Conservation (phyloP, 306 rosid genomes). For the Dryas drummondii region DNA sequence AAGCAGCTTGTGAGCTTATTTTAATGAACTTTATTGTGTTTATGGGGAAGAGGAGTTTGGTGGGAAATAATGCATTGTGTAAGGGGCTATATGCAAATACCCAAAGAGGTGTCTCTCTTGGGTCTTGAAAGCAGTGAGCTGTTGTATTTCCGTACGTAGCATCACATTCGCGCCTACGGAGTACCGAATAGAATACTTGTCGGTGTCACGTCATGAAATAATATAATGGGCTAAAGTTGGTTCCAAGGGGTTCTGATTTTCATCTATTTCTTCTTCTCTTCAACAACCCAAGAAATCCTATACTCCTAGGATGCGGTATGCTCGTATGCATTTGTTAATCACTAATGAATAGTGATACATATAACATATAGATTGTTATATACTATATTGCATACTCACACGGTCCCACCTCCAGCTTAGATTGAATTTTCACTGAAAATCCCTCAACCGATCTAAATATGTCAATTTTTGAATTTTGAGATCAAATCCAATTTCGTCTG, state of each 20-base stretch:
- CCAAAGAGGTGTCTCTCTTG: neutral
- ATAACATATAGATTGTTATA: no score
- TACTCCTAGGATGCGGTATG: neutral
- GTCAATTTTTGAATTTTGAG: no score
- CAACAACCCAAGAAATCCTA: no score
- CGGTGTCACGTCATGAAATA: neutral
- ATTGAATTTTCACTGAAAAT: no score
- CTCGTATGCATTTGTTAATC: no score
- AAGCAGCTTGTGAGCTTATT: slow-evolving; percentile 20
- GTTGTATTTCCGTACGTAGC: neutral
- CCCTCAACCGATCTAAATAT: no score
- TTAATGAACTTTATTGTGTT: slow-evolving; percentile 6
- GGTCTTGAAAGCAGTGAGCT: neutral
- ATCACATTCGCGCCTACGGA: neutral
- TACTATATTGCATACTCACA: no score
- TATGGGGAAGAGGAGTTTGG: slow-evolving; percentile 7
- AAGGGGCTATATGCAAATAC: neutral
- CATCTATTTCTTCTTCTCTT: neutral
- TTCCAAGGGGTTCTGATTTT: neutral
- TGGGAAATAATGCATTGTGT: slow-evolving; percentile 6
- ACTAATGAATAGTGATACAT: no score
- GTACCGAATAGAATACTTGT: neutral
- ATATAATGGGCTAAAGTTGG: neutral
- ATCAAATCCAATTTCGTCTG: no score
- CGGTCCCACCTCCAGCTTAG: no score